Evolutionary conservation across 345 rosid species (phyloP).

Genomic region (Adansonia digitata): DNA sequence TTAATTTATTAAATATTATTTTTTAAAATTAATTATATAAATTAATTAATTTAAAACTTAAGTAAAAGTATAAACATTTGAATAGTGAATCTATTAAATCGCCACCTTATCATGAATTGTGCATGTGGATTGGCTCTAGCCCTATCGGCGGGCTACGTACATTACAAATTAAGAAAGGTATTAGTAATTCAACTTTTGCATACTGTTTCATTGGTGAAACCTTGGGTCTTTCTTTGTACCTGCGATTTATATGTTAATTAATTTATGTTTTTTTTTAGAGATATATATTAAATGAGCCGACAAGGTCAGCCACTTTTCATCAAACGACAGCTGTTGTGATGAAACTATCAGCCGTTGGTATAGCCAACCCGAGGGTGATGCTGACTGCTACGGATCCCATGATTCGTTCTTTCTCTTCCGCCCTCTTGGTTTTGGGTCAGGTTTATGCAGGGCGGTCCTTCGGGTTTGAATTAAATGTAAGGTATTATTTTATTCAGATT

Average conservation of each 20-base stretch:
- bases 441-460: too few species aligned
- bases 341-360: neutral
- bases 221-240: neutral
- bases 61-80: too few species aligned
- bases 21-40: too few species aligned
- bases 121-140: neutral
- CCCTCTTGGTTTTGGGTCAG: too few species aligned
- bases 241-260: neutral
- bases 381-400: too few species aligned
- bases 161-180: neutral
- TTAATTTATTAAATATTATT: too few species aligned
- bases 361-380: neutral
- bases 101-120: too few species aligned
- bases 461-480: too few species aligned
- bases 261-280: neutral
- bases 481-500: too few species aligned
- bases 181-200: neutral
- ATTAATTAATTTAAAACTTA: too few species aligned
- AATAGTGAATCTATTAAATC: too few species aligned
- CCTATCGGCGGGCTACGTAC: neutral
- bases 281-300: neutral
- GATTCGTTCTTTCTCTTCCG: too few species aligned
- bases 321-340: neutral
- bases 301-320: neutral
- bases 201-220: neutral